Evolutionary conservation across 805 yeast genomes (phyloP).

Genomic region (Lachancea sp.): DNA sequence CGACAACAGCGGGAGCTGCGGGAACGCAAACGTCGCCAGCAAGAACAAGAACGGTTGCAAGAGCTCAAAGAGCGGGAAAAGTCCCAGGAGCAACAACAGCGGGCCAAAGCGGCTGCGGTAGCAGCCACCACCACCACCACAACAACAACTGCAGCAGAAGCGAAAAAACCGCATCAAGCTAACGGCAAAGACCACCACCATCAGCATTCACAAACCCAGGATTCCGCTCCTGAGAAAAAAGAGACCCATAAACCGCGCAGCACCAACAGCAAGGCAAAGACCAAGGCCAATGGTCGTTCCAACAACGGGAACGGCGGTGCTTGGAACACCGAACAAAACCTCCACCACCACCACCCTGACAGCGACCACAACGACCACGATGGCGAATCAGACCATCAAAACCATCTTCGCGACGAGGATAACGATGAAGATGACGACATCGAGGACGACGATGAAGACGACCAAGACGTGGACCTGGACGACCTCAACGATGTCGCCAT

Average conservation of each 20-base stretch:
- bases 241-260: neutral
- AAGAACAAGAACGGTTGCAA: slow-evolving; percentile 5
- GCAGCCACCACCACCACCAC: neutral
- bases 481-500: slow-evolving; percentile 11
- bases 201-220: neutral
- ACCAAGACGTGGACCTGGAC: slow-evolving; percentile 4
- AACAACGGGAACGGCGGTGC: neutral
- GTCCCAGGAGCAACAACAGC: slow-evolving; percentile 7
- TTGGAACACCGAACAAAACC: too few relatives aligned
- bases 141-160: slow-evolving; percentile 3
- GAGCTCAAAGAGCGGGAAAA: neutral
- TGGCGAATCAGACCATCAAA: neutral
- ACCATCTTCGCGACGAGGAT: neutral
- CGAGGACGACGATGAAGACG: slow-evolving; percentile 1
- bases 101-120: slow-evolving; percentile 2
- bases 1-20: slow-evolving; percentile 12
- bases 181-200: neutral
- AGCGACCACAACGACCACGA: neutral
- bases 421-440: neutral
- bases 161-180: slow-evolving; percentile 1
- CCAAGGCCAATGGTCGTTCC: neutral
- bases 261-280: neutral
- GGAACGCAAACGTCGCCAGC: slow-evolving; percentile 8
- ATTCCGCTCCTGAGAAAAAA: too few relatives aligned
- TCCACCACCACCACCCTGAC: neutral